Conservation (phyloP, 2,329 filamentous ascomycete genomes). For the Rugonectria rugulosa region DNA sequence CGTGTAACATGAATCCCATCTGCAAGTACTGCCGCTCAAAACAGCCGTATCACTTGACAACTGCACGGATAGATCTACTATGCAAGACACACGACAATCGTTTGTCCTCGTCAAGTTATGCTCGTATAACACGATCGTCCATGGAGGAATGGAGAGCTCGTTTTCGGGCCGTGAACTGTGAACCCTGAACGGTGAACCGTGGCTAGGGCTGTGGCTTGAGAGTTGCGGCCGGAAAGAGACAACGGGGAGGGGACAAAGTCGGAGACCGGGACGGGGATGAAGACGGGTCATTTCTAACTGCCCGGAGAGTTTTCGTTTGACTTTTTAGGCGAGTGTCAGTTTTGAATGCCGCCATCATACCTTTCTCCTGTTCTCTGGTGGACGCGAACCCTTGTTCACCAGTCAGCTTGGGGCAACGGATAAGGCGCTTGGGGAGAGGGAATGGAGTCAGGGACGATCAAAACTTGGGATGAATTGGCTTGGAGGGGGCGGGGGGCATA, state of each 20-base stretch:
- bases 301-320: background rate
- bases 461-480: constrained; percentile 14
- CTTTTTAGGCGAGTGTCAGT: background rate
- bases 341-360: background rate
- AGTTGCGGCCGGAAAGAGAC: constrained; percentile 1
- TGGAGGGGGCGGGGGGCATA: constrained; percentile 11
- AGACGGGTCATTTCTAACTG: too few relatives aligned
- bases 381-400: background rate
- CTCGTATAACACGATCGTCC: too few relatives aligned
- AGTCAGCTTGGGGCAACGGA: background rate
- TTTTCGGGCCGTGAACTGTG: background rate
- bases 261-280: too few relatives aligned
- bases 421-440: constrained; percentile 1
- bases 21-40: too few relatives aligned
- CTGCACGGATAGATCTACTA: too few relatives aligned
- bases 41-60: too few relatives aligned
- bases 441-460: too few relatives aligned
- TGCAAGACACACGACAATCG: too few relatives aligned
- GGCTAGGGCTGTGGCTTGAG: constrained; percentile 13
- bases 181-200: background rate
- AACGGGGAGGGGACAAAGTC: background rate
- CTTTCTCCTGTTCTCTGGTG: background rate
- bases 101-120: too few relatives aligned
- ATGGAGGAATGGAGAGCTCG: background rate
- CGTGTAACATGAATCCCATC: too few relatives aligned